phyloP scores from a whole-genome alignment of 306 rosid species.

The Inga oerstediana region DNA sequence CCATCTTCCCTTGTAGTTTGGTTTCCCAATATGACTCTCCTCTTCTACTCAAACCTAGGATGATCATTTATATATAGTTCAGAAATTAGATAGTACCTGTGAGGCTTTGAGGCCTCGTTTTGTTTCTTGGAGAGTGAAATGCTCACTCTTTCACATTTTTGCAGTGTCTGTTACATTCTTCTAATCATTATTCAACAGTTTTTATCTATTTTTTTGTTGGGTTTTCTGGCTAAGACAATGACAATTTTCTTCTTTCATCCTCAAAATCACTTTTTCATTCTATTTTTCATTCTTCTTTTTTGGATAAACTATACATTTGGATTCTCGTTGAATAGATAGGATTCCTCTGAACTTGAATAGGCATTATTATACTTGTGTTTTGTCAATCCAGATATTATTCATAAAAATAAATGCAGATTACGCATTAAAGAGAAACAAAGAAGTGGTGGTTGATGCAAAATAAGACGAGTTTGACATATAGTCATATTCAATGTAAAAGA shows the following conservation, averaged over 20 bases:
- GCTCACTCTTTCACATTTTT: not conserved
- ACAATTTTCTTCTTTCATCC: not conserved
- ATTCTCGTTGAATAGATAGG: not conserved
- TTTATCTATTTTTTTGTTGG: not conserved
- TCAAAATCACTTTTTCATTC: not conserved
- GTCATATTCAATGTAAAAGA: not conserved
- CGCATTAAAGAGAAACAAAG: not conserved
- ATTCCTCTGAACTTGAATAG: not conserved
- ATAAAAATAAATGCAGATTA: not conserved
- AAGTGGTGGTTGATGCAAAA: not conserved
- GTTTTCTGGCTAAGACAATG: not conserved
- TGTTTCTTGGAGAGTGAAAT: not conserved
- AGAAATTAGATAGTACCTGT: not conserved
- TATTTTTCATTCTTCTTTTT: not conserved
- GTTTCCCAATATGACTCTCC: not conserved
- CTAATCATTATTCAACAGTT: not conserved
- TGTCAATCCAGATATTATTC: not conserved
- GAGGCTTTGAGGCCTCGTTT: not conserved
- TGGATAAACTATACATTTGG: not conserved
- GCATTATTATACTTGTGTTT: constrained; percentile 2
- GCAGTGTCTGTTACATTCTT: not conserved
- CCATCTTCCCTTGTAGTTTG: not conserved
- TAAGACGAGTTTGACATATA: not conserved
- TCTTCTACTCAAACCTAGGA: not conserved
- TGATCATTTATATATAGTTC: not conserved